phyloP scores from a whole-genome alignment of 2,329 filamentous ascomycete species.

The Tolypocladium inflatum region DNA sequence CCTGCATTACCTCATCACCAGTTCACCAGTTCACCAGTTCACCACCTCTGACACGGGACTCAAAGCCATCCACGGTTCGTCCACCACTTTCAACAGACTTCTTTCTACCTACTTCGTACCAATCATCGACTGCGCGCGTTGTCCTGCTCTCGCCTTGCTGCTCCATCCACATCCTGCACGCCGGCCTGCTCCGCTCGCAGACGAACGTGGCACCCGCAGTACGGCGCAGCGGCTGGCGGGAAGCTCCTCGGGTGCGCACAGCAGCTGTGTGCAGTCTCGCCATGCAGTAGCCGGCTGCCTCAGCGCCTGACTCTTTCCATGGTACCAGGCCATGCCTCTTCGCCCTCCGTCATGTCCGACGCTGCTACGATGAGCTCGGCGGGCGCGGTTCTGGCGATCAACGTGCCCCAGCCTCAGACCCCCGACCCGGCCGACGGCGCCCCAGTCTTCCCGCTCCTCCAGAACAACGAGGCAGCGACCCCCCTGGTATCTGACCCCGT shows the following conservation, averaged over 20 bases:
- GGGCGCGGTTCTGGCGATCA: neutral
- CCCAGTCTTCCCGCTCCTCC: constrained; percentile 21
- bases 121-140: neutral
- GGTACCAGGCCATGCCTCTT: neutral
- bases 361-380: neutral
- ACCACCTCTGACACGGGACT: neutral
- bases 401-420: neutral
- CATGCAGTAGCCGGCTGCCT: neutral
- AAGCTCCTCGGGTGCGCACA: neutral
- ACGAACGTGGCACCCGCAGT: neutral
- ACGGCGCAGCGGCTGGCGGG: neutral
- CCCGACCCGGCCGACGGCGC: neutral
- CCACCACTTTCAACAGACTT: neutral
- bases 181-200: neutral
- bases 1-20: neutral
- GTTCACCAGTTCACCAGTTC: too few relatives aligned
- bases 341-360: neutral
- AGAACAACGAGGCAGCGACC: constrained; percentile 23
- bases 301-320: neutral
- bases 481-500: constrained; percentile 14
- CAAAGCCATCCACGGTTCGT: neutral
- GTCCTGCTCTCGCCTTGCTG: neutral
- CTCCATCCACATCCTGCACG: neutral
- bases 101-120: neutral
- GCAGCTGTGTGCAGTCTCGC: neutral